These are phyloP conservation scores for Diophrys sp. DNA, from an alignment of 73 alveolate genomes.

Conservation along the genomic window DNA sequence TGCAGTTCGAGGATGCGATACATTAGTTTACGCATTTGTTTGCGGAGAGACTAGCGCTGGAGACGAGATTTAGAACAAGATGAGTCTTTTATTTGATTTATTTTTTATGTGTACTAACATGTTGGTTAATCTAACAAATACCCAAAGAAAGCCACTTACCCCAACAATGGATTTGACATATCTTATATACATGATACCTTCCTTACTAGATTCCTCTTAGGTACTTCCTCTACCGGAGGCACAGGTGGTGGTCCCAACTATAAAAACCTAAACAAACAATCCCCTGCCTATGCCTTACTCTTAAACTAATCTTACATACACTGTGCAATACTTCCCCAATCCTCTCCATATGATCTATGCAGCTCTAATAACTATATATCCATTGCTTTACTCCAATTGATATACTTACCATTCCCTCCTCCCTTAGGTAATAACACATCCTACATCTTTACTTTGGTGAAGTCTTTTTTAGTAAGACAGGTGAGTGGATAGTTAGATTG, in stretches of 20 bases:
- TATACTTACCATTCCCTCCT: background rate
- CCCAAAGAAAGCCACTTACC: slow-evolving; percentile 25
- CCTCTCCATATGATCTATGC: background rate
- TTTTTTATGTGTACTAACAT: too few relatives aligned
- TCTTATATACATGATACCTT: slow-evolving; percentile 1
- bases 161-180: slow-evolving; percentile 21
- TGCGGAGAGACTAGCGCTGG: too few relatives aligned
- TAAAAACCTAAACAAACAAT: background rate
- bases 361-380: background rate
- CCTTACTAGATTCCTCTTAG: background rate
- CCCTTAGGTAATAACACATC: background rate
- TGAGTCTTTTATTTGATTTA: too few relatives aligned
- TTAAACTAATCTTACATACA: too few relatives aligned
- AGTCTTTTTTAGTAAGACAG: background rate
- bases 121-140: too few relatives aligned
- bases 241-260: too few relatives aligned
- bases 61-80: too few relatives aligned
- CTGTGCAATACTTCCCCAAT: background rate
- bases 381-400: background rate
- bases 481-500: background rate
- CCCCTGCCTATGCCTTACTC: background rate
- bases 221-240: background rate
- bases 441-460: too few relatives aligned
- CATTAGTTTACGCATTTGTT: too few relatives aligned
- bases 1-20: too few relatives aligned